Base-by-base conservation (phyloP, 1,139 yeast species). In the Yamadazyma atlantica region DNA sequence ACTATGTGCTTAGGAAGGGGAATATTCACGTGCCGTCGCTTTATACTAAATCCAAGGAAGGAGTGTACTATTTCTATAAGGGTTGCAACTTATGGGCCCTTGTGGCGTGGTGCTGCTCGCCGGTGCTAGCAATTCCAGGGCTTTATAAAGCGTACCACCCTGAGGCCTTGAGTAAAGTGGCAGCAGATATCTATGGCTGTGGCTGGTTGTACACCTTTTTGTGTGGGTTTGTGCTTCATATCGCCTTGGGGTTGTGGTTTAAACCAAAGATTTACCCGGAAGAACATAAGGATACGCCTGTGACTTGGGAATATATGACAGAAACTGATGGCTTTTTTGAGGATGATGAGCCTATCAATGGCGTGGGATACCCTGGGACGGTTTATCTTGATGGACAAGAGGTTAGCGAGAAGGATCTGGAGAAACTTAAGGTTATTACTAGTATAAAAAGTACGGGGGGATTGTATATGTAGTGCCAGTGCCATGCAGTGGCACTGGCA, bases 301-400 rank as follows among this genome's bases (percentile, higher is more conserved):
- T 37, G 27, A 44, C 51, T 14, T 49, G 51, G 51, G 53, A 49
- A 31, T 48, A 42, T 26, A 49, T 49, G 53, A 45, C 50, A 3
- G 29, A 15, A 2, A 43, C 51, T 3, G 52, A 49, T 29, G 53
- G 53, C 3, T 49, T 49, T 33, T 49, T 49, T 29, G 51, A 45
- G 33, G 48, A 44, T 11, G 53, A 49, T 36, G 38, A 36, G 2
- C 43, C 48, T 7, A 48, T 49, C 8, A 42, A 42, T 33, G 46
- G 46, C 14, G 52, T 48, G 14, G 53, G 53, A 4, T 41, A 40
- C 29, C 49, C 50, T 12, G 46, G 51, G 7, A 36, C 33, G 18
- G 42, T 48, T 9, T 36, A 35, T 31, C 9, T 41, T 7, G 40
- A 36, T 2, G 41, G 41, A 12, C 42, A 37, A 13, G 38, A 35